Conservation (phyloP, 306 rosid species). For the Urtica urens region DNA sequence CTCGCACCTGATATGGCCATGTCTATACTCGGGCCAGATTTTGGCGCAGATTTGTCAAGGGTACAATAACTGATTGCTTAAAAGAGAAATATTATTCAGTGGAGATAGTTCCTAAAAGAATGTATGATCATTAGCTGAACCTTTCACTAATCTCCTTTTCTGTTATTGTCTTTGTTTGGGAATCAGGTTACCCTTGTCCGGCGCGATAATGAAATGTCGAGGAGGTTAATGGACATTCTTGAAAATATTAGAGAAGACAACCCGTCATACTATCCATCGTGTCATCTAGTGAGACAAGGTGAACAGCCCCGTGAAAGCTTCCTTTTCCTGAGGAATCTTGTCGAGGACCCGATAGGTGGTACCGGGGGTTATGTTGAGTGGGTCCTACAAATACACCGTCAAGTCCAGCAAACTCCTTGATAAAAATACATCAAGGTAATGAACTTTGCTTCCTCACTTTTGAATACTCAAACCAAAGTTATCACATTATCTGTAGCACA, state of each 20-base stretch:
- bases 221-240: conserved; percentile 53
- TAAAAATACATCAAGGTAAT: conserved; percentile 42
- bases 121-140: neutral
- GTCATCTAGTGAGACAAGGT: conserved; percentile 93
- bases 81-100: neutral
- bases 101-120: neutral
- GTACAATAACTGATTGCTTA: conserved; percentile 30
- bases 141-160: conserved; percentile 4
- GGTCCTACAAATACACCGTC: conserved; percentile 77
- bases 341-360: conserved; percentile 89
- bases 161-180: conserved; percentile 16
- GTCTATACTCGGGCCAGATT: conserved; percentile 79
- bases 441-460: neutral
- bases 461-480: too few relatives aligned
- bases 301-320: conserved; percentile 93
- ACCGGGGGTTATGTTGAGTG: conserved; percentile 75
- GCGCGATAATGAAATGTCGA: conserved; percentile 72
- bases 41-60: conserved; percentile 93
- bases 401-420: conserved; percentile 78
- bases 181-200: conserved; percentile 49
- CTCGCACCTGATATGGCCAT: conserved; percentile 88
- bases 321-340: conserved; percentile 71
- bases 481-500: too few relatives aligned
- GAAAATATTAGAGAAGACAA: conserved; percentile 57
- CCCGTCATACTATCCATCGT: conserved; percentile 45